Evolutionary conservation across 768 basidiomycete genomes (phyloP), one percentile per base, ranked within the genome.

Genomic region (Suillus subaureus): DNA sequence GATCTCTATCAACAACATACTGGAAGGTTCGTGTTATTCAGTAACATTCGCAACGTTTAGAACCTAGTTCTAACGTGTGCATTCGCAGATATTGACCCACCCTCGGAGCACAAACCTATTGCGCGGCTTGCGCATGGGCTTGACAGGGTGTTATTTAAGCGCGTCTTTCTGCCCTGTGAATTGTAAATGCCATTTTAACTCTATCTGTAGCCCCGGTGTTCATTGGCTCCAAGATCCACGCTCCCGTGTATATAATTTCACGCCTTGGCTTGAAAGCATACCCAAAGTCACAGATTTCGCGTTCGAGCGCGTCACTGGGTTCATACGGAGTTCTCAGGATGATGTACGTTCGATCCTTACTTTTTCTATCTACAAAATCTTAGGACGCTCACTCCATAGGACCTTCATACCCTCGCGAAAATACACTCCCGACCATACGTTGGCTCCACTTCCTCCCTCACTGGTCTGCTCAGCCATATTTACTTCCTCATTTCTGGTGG

Each of bases 401-500:
- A 93, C 64, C 78, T 97, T 12, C 81, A 82, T 66, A 70, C 72
- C 12, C 77, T 97, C 16, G 90, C 92, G 2, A 81, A 83, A 68
- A 75, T 78, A 51, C 82, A 92, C 66, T 77, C 83, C 0, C 84
- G 85, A 51, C 80, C 71, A 33, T 97, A 92, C 73, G 86, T 86
- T 2, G 97, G 96, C 4, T 96, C 94, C 4, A 99, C 96, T 0
- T 97, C 95, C 9, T 95, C 94, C 1, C 76, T 97, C 61, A 90
- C 94, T 0, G 89, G 91, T 42, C 87, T 96, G 71, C 81, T 97
- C 51, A 83, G 87, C 52, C 95, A 98, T 57, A 87, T 97, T 21
- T 99, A 97, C 74, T 94, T 94, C 72, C 82, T 95, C 21, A 80
- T 97, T 6, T 95, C 93, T 28, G 85, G 85, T 23, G 84, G 89